Evolutionary conservation across 1,284 basidiomycete species (phyloP), one percentile per base, ranked within the genome.

Genomic region (Ganoderma sinense): DNA sequence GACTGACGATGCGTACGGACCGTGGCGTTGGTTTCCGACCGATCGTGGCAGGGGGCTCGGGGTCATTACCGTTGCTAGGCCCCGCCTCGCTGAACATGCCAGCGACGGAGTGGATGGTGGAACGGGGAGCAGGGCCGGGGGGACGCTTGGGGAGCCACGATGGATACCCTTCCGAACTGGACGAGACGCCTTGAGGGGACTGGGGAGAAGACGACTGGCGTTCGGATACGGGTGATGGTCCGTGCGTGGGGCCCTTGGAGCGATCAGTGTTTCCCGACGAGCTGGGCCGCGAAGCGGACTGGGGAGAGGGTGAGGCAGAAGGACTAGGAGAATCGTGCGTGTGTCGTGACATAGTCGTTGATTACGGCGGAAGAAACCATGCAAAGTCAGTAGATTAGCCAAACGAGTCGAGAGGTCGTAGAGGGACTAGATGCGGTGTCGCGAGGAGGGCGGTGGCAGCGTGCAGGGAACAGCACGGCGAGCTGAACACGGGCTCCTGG

Each of bases 141-240:
- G 93, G 93, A n/a, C 93, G 86, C 71, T 84, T 88, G 16, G 93
- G 93, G 4, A 94, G 88, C 93, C 93, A 94, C 36, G 91, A 90
- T 4, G 93, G 93, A 76, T 94, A 94, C 31, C 89, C 89, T 74
- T 92, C 91, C 11, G 89, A 91, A 65, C 73, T 77, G 18, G 79
- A 79, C 2, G 79, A 79, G 66, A 78, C 75, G 61, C 71, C 73
- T 45, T 71, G 78, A 2, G 77, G 78, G 10, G 78, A 78, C 62
- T 77, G 77, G 36, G 78, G 78, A 11, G 77, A 72, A 16, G 77
- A 74, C 26, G 76, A 76, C 18, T 72, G 73, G 31, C 68, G 69
- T 56, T 72, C 74, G 66, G 71, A 67, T 64, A 64, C 70, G 72
- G 73, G 55, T 29, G 75, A 66, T 78, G 75, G 72, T 75, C 75